Conservation (phyloP, 1,284 basidiomycete genomes). For the Malassezia dermatis region DNA sequence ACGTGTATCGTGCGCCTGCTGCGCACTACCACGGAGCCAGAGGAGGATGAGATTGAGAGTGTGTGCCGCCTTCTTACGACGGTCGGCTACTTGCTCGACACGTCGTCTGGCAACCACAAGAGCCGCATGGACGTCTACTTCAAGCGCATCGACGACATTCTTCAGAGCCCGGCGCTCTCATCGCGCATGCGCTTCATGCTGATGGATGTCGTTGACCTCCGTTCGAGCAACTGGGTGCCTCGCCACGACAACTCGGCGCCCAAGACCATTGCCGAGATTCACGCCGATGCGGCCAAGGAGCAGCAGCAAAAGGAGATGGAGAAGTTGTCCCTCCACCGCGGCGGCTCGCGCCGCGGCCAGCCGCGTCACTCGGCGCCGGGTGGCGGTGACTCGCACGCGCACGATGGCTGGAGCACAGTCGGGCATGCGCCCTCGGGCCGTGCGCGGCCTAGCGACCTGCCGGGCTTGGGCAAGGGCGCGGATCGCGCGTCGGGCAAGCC, state of each 20-base stretch:
- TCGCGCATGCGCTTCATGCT: constrained; percentile 92
- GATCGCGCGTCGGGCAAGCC: constrained; percentile 33
- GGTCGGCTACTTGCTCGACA: constrained; percentile 70
- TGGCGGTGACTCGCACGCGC: constrained; percentile 36
- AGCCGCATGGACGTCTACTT: constrained; percentile 87
- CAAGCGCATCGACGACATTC: constrained; percentile 65
- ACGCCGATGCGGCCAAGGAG: constrained; percentile 59
- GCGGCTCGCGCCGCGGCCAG: constrained; percentile 77
- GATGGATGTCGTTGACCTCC: constrained; percentile 81
- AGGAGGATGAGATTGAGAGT: constrained; percentile 94
- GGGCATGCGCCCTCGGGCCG: constrained; percentile 55
- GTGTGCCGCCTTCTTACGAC: constrained; percentile 84
- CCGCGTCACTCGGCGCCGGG: constrained; percentile 52
- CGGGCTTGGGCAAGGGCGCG: constrained; percentile 64
- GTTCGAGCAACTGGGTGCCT: constrained; percentile 68
- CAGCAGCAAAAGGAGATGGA: constrained; percentile 32
- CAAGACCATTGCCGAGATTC: constrained; percentile 76
- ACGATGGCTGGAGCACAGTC: constrained; percentile 76
- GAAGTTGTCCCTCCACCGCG: constrained; percentile 57
- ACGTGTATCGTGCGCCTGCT: constrained; percentile 90
- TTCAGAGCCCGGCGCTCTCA: constrained; percentile 63
- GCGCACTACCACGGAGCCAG: constrained; percentile 80
- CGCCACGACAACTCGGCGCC: constrained; percentile 68
- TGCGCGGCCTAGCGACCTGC: constrained; percentile 72
- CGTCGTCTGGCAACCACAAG: constrained; percentile 51